phyloP scores from a whole-genome alignment of 805 yeast genomes.

The Maudiozyma serrabonitensis region DNA sequence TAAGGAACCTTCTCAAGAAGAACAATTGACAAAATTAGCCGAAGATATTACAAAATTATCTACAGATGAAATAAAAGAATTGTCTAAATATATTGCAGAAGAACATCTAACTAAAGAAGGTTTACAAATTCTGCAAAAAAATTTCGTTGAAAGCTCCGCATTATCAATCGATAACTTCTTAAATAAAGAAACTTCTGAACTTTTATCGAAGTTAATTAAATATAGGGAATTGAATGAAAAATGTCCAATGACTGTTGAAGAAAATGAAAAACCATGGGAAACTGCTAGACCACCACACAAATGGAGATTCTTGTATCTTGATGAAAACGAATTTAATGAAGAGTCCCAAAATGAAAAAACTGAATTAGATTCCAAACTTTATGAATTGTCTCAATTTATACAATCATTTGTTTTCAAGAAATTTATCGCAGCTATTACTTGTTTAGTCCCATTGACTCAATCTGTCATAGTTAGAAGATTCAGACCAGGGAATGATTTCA shows the following conservation, averaged over 20 bases:
- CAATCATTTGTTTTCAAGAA: constrained; percentile 53
- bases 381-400: constrained; percentile 49
- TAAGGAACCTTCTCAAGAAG: background rate
- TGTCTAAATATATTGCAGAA: constrained; percentile 48
- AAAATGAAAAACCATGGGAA: constrained; percentile 71
- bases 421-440: constrained; percentile 59
- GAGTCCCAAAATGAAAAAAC: background rate
- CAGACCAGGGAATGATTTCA: constrained; percentile 92
- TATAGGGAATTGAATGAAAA: constrained; percentile 49
- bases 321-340: constrained; percentile 17
- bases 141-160: constrained; percentile 59
- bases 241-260: constrained; percentile 47
- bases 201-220: constrained; percentile 41
- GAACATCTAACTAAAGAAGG: constrained; percentile 35
- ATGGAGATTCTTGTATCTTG: constrained; percentile 52
- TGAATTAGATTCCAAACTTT: constrained; percentile 32
- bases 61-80: constrained; percentile 38
- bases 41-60: constrained; percentile 19
- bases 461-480: constrained; percentile 73
- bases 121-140: constrained; percentile 35
- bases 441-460: constrained; percentile 51
- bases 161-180: constrained; percentile 59
- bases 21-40: constrained; percentile 1
- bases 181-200: constrained; percentile 41
- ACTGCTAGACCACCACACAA: constrained; percentile 91